Base-by-base conservation (phyloP, 768 basidiomycete genomes). In the Paxillus rubicundulus region DNA sequence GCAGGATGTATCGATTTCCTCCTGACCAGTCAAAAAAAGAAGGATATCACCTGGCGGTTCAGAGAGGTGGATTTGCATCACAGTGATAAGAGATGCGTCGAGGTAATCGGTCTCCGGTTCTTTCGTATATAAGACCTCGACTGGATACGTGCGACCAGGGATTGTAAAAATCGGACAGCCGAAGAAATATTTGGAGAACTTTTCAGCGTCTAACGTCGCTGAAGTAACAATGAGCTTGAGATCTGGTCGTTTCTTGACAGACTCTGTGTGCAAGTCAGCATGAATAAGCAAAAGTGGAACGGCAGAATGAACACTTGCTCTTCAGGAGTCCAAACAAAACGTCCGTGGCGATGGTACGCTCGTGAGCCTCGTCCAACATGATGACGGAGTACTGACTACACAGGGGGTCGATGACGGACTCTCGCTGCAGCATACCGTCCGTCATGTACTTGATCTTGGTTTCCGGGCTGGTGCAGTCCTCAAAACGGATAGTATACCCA, bases 381-480 rank as follows among this genome's bases (percentile, higher is more conserved):
- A 99, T 76, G 49, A 98, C 92, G 2, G 92, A 92, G 68, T 99
- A 99, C 43, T 85, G 81, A 54, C 85, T 90, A 67, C 93, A 87
- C 54, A 97, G 85, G 5, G 96, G 96, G 64, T 99, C 97, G 65
- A 98, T 90, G 48, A 99, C 76, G 58, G 89, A 92, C 77, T 99
- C 97, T 72, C 97, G 84, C 64, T 98, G 92, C 21, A 99, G 80
- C 93, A 99, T 98, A 75, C 97, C 97, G 66, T 98, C 97, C 64
- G 97, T 99, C 97, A 99, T 98, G 80, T 97, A 99, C 72, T 98
- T 99, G 80, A 99, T 99, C 65, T 89, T 86, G 3, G 97, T 98
- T 72, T 99, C 97, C 4, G 97, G 96, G 65, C 93, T 89, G 6
- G 97, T 98, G 71, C 96, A 94, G 70, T 99, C 97, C 74, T 99